Base-by-base conservation (phyloP, 2,329 filamentous ascomycete genomes). In the Dactylonectria macrodidyma region DNA sequence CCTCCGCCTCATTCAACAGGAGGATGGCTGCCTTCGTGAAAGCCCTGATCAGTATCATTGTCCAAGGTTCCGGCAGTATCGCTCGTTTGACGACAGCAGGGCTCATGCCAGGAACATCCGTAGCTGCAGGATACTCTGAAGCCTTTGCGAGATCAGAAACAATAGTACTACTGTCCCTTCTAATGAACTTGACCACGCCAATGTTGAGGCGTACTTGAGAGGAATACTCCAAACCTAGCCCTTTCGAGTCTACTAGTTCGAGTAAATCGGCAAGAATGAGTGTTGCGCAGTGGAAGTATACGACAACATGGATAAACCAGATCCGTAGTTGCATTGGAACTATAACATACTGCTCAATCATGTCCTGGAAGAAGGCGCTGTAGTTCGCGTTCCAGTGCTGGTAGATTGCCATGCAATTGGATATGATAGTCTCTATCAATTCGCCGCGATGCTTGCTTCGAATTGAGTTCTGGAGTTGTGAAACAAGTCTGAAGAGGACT, bases 41-140 rank as follows among this genome's bases (percentile, higher is more conserved):
- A 0, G 83, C 83, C 24, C 86, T 81, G 54, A 89, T 84, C 30
- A 89, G 77, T 2, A 89, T 83, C 38, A 85, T 84, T 1, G 87
- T 89, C 88, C 88, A 90, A 2, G 88, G 88, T 70, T 90, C 88
- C 0, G 87, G 88, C 59, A 90, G 73, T n/a, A 90, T 80, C 1
- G 87, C 84, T 4, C 85, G 86, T 65, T 88, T 82, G 51, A 83
- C 86, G 24, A 89, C 80, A 1, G 87, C 86, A 58, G 85, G 84
- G 72, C 89, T 19, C 4, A 44, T 14, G n/a, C 14, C 41, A n/a
- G 73, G 68, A 36, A 75, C 47, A 64, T 75, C 62, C 3, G 62
- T 68, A 46, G 65, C 70, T 51, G 68, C 72, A 3, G 78, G 78
- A 5, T 79, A 79, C 50, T 83, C 83, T 1, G 84, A 84, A 26